Conservation (phyloP, 495 filamentous ascomycete species). For the Lasiosphaeria miniovina region DNA sequence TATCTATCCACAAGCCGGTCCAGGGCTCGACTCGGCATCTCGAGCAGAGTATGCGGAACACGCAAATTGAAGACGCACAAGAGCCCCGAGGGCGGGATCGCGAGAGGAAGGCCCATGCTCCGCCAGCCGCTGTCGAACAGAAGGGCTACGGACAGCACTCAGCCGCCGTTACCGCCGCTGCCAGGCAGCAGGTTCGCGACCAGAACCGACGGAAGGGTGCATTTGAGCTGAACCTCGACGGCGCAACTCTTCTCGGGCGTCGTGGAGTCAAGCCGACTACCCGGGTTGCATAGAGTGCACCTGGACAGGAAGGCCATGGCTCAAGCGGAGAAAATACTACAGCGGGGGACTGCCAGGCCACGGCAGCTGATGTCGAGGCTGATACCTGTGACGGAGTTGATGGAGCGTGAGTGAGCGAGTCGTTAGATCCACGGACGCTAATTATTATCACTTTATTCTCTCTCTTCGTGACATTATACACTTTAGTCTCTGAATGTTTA, state of each 20-base stretch:
- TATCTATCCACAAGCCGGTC: constrained; percentile 42
- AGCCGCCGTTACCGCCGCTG: constrained; percentile 71
- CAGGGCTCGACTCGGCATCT: constrained; percentile 77
- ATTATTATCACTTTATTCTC: no score
- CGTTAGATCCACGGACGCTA: no score
- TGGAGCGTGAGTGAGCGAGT: no score
- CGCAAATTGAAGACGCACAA: constrained; percentile 64
- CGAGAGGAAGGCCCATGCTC: constrained; percentile 35
- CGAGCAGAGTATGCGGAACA: constrained; percentile 79
- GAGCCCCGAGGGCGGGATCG: constrained; percentile 45
- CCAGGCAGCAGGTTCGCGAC: constrained; percentile 66
- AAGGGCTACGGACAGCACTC: constrained; percentile 82
- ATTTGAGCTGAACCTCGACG: constrained; percentile 89
- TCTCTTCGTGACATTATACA: no score
- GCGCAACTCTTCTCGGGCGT: constrained; percentile 81
- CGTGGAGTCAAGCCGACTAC: constrained; percentile 56
- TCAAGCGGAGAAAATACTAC: neutral
- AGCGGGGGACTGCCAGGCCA: neutral
- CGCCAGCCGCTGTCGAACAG: constrained; percentile 44
- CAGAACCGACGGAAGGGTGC: constrained; percentile 60
- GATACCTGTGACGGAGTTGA: no score
- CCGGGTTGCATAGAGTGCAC: constrained; percentile 34
- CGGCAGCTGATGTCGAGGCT: no score
- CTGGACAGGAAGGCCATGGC: neutral
- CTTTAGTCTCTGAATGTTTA: no score